Percentiles rank a stretch among this genome's conserved stretches.
These are phyloP conservation scores for Gentiana dahurica DNA, from an alignment of 257 asterid genomes.

Conservation along the genomic window DNA sequence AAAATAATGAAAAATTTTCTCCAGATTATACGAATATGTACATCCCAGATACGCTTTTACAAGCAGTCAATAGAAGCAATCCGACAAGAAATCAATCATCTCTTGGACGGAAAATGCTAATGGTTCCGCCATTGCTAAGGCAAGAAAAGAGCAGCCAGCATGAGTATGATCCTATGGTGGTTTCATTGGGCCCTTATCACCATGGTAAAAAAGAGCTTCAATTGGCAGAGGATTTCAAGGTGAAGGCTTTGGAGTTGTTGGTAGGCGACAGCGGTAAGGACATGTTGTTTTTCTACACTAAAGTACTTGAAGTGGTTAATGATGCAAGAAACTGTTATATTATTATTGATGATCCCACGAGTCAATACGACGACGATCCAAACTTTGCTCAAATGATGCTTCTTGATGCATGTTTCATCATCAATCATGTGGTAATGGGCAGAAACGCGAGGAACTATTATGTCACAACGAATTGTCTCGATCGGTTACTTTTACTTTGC, in stretches of 20 bases:
- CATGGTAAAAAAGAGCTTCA: conserved; percentile 10
- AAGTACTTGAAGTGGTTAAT: not conserved
- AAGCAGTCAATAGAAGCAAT: no score
- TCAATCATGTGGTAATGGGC: not conserved
- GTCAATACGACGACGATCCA: not conserved
- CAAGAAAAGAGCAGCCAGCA: not conserved
- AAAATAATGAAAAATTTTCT: not conserved
- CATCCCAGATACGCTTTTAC: not conserved
- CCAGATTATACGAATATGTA: not conserved
- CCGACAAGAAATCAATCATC: not conserved
- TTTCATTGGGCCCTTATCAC: conserved; percentile 23
- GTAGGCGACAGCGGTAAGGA: not conserved
- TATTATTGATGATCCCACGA: not conserved
- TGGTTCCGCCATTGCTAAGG: not conserved
- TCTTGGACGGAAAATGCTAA: not conserved
- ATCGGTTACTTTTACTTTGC: no score
- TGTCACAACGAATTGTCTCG: no score
- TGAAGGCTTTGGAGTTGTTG: not conserved
- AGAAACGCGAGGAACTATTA: no score
- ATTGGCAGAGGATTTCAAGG: conserved; percentile 10
- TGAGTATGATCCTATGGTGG: conserved; percentile 12
- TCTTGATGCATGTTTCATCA: conserved; percentile 4
- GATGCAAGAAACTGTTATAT: not conserved
- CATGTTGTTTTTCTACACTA: not conserved
- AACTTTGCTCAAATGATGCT: conserved; percentile 7